A percentile compares a stretch with the other conserved stretches of the same genome.
Conservation (phyloP, 2,329 filamentous ascomycete species). For the Paraphaeosphaeria sporulosa region DNA sequence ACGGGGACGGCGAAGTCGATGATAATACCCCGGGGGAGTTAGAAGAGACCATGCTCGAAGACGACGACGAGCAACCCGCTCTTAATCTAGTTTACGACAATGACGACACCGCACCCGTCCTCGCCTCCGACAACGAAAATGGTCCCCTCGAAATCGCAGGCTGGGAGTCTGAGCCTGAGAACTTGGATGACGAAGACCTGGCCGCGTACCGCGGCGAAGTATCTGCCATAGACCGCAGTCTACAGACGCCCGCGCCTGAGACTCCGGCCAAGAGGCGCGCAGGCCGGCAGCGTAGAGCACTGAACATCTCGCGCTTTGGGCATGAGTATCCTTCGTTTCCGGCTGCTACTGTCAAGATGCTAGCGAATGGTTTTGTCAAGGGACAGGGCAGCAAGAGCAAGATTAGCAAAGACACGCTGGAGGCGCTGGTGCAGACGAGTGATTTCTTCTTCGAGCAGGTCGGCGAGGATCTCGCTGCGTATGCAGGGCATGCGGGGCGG, state of each 20-base stretch:
- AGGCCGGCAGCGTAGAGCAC: constrained; percentile 55
- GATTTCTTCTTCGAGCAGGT: constrained; percentile 94
- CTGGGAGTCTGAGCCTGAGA: constrained; percentile 41
- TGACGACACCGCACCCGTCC: constrained; percentile 19
- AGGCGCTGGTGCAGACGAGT: constrained; percentile 78
- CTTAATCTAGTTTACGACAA: neutral
- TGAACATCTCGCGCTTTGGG: constrained; percentile 72
- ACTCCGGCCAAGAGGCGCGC: constrained; percentile 23
- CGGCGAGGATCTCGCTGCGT: constrained; percentile 79
- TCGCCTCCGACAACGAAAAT: constrained; percentile 16
- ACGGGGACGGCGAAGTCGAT: constrained; percentile 16
- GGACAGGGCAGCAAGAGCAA: constrained; percentile 72
- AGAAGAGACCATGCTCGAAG: constrained; percentile 4
- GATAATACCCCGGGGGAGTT: constrained; percentile 18
- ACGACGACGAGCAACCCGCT: constrained; percentile 27
- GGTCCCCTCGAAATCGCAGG: constrained; percentile 29
- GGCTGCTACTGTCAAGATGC: constrained; percentile 72
- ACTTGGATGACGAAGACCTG: constrained; percentile 38
- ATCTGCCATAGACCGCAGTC: constrained; percentile 45
- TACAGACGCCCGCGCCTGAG: constrained; percentile 38
- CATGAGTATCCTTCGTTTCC: constrained; percentile 80
- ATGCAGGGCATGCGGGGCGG: constrained; percentile 80
- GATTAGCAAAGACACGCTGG: constrained; percentile 76
- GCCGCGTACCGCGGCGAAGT: constrained; percentile 45
- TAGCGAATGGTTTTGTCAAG: constrained; percentile 75